These are phyloP conservation scores for Tetracladium setigerum DNA, from an alignment of 495 filamentous ascomycete species.

Conservation along the genomic window DNA sequence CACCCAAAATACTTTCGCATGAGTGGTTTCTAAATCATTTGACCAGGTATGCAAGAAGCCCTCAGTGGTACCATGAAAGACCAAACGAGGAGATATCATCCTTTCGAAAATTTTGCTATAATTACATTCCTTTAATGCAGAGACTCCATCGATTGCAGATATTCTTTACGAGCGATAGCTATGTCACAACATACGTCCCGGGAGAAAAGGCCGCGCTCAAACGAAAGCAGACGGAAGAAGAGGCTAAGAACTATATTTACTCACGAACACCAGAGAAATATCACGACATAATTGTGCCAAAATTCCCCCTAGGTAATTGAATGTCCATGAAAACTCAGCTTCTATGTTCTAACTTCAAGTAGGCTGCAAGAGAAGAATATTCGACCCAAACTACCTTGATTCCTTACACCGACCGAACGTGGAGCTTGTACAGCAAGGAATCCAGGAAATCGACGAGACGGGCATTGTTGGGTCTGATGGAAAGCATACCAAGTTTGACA, in stretches of 20 bases:
- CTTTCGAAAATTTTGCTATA: constrained; percentile 20
- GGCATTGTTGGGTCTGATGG: constrained; percentile 26
- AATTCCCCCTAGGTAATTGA: constrained; percentile 23
- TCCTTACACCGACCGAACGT: constrained; percentile 26
- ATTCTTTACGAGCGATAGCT: constrained; percentile 22
- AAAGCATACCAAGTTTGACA: constrained; percentile 25
- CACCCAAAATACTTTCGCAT: not conserved
- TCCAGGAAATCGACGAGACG: constrained; percentile 26
- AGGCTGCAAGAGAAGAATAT: constrained; percentile 38
- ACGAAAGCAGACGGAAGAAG: constrained; percentile 6
- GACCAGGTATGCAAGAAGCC: constrained; percentile 24
- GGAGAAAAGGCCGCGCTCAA: constrained; percentile 8
- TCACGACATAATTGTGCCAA: constrained; percentile 31
- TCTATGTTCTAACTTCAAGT: no score
- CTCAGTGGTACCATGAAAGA: constrained; percentile 30
- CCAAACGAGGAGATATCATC: constrained; percentile 18
- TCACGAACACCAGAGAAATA: constrained; percentile 32
- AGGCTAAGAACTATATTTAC: constrained; percentile 27
- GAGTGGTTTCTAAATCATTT: not conserved
- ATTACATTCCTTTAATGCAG: constrained; percentile 23
- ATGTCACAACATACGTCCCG: constrained; percentile 21
- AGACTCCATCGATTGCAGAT: constrained; percentile 20
- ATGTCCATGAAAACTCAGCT: no score
- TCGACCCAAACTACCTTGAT: constrained; percentile 25
- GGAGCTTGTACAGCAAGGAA: constrained; percentile 26